Evolutionary conservation across 805 yeast species (phyloP), one percentile per base, ranked within the genome.

Genomic region (Saturnispora serradocipensis): DNA sequence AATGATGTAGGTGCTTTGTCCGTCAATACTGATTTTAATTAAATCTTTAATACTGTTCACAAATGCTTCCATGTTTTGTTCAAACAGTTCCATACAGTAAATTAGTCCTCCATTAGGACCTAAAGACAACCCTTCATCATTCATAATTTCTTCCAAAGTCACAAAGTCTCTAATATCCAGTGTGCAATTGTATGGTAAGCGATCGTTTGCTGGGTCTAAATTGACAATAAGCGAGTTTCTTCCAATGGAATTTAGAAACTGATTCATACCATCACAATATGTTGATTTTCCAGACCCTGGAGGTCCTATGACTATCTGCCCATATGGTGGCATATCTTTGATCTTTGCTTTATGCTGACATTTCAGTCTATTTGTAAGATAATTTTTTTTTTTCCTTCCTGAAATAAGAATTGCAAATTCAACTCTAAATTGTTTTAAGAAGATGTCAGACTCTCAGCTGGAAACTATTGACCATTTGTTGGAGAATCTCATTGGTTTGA

Each of bases 281-380:
- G 99, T 95, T 0, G 97, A 87, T 63, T 93, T 93, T 1, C 99
- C 99, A 0, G 96, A 78, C 1, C 99, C 99, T 0, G 99, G 99
- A 0, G 99, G 98, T 0, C 99, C 99, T 38, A 93, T 88, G 9
- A 91, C 90, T 9, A 93, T 79, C 68, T 93, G 97, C 3, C 95
- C 97, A 67, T 86, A 86, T 13, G 71, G 69, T 8, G 82, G 72
- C 82, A 78, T 53, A 18, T 45, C 34, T 13, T 30, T 30, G 15
- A 13, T 30, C 13, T 30, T 30, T 30, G 8, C 34, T 30, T 30
- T 30, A 4, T 30, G 15, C 15, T 30, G 13, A 30, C 11, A 13
- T 11, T 30, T 30, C 15, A 30, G 3, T 11, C 13, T 11, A 30
- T n/a, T 22, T 34, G n/a, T 34, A 15, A 28, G 34, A 16, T 25